Conservation (phyloP, 148 eudicot species). For the Cornus kousa region DNA sequence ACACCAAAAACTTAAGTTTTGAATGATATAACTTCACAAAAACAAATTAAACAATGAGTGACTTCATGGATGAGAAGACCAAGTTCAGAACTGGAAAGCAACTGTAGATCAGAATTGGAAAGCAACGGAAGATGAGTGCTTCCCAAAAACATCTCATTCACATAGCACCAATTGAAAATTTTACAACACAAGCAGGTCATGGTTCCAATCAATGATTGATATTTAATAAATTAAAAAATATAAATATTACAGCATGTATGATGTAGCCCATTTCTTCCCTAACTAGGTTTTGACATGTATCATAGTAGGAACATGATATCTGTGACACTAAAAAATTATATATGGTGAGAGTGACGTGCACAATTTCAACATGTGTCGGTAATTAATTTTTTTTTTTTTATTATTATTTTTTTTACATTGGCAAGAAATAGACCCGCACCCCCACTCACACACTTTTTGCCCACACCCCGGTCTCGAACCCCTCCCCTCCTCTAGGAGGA, state of each 20-base stretch:
- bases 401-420: no score
- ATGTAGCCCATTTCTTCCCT: neutral
- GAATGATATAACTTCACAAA: neutral
- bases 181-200: neutral
- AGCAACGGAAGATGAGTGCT: slow-evolving; percentile 8
- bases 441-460: no score
- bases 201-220: neutral
- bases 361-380: no score
- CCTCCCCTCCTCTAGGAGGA: no score
- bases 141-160: neutral
- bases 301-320: neutral
- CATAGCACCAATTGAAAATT: neutral
- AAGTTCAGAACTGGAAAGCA: neutral
- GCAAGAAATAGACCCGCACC: no score
- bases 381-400: no score
- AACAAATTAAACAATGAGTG: neutral
- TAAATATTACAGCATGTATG: no score
- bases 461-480: no score
- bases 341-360: no score
- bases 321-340: neutral
- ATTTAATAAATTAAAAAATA: no score
- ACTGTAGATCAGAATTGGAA: neutral
- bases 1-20: neutral
- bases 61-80: neutral
- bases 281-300: neutral